These are phyloP conservation scores for Closterium sp. DNA, from an alignment of 139 green algal species.

Conservation along the genomic window DNA sequence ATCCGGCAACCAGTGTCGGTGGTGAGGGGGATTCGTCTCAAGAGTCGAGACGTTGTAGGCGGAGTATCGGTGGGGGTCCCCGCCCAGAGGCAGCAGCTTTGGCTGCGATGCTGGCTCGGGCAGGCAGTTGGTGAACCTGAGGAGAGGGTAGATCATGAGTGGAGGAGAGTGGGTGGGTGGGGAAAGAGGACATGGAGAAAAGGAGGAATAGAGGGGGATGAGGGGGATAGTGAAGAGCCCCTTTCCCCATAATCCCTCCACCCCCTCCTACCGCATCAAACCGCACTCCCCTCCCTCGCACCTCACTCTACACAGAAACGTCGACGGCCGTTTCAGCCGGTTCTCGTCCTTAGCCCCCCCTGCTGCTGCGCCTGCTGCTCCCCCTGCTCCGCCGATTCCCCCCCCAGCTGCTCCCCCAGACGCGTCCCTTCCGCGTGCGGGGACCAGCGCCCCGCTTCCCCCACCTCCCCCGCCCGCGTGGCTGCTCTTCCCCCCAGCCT, in stretches of 20 bases:
- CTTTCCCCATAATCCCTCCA: no score
- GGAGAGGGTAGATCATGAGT: constrained; percentile 8
- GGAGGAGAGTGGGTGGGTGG: background rate
- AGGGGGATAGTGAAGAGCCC: no score
- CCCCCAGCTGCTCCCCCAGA: background rate
- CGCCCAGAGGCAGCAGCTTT: constrained; percentile 24
- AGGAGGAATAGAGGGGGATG: no score
- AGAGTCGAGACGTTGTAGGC: no score
- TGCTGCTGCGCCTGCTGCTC: background rate
- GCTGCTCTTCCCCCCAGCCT: background rate
- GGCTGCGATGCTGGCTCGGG: constrained; percentile 30
- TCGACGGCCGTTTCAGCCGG: background rate
- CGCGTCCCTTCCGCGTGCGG: background rate
- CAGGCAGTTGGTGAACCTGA: constrained; percentile 41
- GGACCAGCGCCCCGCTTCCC: background rate
- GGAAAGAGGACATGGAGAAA: background rate
- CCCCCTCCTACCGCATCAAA: no score
- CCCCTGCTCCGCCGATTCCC: background rate
- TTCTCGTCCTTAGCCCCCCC: background rate
- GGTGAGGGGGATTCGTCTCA: no score
- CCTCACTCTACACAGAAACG: background rate
- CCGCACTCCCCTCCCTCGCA: background rate
- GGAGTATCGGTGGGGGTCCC: no score
- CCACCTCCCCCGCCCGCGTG: background rate
- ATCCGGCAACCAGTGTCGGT: no score